phyloP scores from a whole-genome alignment of 2,329 filamentous ascomycete genomes.

The Fusarium tanahbumbuense region DNA sequence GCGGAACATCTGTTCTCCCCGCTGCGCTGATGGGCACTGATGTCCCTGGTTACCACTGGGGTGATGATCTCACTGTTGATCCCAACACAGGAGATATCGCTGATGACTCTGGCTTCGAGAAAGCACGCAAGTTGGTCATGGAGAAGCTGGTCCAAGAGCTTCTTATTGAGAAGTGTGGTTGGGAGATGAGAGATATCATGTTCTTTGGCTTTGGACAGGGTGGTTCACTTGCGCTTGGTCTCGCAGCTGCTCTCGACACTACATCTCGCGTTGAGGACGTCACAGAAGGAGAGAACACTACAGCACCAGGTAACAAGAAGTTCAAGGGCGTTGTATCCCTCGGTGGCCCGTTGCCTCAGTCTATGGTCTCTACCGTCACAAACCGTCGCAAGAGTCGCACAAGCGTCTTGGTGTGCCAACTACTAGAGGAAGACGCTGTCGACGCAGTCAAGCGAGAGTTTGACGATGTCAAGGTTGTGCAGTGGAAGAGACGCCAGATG shows the following conservation, averaged over 20 bases:
- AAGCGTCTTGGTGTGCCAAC: slow-evolving; percentile 69
- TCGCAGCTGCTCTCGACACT: slow-evolving; percentile 60
- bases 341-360: slow-evolving; percentile 68
- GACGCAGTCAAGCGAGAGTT: slow-evolving; percentile 75
- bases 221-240: slow-evolving; percentile 69
- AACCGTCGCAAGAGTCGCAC: slow-evolving; percentile 68
- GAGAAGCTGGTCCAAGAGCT: slow-evolving; percentile 63
- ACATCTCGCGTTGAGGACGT: slow-evolving; percentile 52
- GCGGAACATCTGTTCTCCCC: slow-evolving; percentile 76
- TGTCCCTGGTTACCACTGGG: slow-evolving; percentile 68
- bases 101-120: slow-evolving; percentile 70
- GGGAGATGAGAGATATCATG: slow-evolving; percentile 68
- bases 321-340: slow-evolving; percentile 72
- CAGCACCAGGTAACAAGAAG: slow-evolving; percentile 14
- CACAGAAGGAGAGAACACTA: slow-evolving; percentile 32
- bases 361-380: slow-evolving; percentile 61
- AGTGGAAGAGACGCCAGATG: slow-evolving; percentile 78
- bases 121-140: slow-evolving; percentile 60
- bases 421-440: slow-evolving; percentile 73
- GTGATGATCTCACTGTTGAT: slow-evolving; percentile 71
- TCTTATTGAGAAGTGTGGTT: slow-evolving; percentile 68
- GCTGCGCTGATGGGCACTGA: slow-evolving; percentile 66
- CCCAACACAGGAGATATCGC: slow-evolving; percentile 65
- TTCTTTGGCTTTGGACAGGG: slow-evolving; percentile 77
- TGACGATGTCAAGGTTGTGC: slow-evolving; percentile 72